phyloP scores from a whole-genome alignment of 192 early-diverging fungal species.

The Mortierella claussenii region DNA sequence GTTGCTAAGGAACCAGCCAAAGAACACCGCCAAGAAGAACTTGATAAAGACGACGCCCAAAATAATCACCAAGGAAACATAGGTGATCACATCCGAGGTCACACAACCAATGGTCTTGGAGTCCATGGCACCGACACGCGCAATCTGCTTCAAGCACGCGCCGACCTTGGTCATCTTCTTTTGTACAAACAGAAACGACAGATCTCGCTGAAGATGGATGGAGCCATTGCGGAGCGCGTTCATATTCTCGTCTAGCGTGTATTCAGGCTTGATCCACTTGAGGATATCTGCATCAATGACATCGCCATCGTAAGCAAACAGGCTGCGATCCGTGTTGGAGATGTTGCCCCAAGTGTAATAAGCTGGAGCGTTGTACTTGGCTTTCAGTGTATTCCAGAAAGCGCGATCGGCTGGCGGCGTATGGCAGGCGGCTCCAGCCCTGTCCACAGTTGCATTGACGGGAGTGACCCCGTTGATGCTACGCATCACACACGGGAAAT shows the following conservation, averaged over 20 bases:
- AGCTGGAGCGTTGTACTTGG: conserved; percentile 57
- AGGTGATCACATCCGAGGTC: conserved; percentile 78
- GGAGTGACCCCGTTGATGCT: conserved; percentile 54
- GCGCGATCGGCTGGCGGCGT: conserved; percentile 55
- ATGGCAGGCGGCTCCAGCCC: conserved; percentile 68
- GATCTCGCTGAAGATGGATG: conserved; percentile 40
- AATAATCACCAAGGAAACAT: conserved; percentile 77
- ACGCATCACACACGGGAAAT: conserved; percentile 73
- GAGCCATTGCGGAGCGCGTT: conserved; percentile 56
- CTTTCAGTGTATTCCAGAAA: conserved; percentile 57
- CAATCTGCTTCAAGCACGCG: conserved; percentile 76
- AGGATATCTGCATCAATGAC: conserved; percentile 48
- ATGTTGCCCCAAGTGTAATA: conserved; percentile 74
- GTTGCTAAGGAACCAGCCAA: conserved; percentile 84
- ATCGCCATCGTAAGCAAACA: conserved; percentile 56
- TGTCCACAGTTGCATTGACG: conserved; percentile 56
- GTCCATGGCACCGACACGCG: conserved; percentile 82
- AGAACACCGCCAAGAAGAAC: conserved; percentile 81
- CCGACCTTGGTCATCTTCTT: conserved; percentile 60
- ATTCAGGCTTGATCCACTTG: conserved; percentile 40
- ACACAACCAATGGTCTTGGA: conserved; percentile 83
- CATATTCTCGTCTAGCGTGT: conserved; percentile 16
- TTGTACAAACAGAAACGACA: conserved; percentile 47
- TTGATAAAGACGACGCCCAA: conserved; percentile 72
- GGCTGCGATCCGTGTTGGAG: conserved; percentile 33